Base-by-base conservation (phyloP, 768 basidiomycete genomes). In the Agaricus sinodeliciosus region DNA sequence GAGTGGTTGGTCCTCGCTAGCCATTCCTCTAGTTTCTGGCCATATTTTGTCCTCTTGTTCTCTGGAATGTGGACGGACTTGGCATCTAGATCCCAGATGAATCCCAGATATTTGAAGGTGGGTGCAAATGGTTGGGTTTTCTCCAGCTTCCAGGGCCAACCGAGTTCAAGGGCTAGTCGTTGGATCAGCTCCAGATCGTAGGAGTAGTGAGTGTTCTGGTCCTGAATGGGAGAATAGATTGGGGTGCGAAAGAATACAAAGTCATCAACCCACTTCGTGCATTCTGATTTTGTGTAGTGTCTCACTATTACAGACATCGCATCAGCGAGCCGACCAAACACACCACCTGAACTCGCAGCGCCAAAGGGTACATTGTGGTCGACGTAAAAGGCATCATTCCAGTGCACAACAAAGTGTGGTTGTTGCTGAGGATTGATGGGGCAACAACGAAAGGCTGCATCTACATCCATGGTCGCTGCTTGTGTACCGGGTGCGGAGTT, bases 401-500 rank as follows among this genome's bases (percentile, higher is more conserved):
- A 63, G 1, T 47, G 19, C 6, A 71, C 47, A 2, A 64, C 55
- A 22, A 64, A 60, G 41, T 57, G 62, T 2, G 25, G 51, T 48
- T 66, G 63, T n/a, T 64, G 56, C 0, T 43, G 48, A 0, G 68
- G 71, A 11, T 46, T 53, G 3, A 70, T 65, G 2, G 72, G 72
- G 12, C 65, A 62, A 39, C 59, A 59, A 3, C 67, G 57, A 48
- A 67, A 72, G 5, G 74, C 70, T 0, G 69, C 57, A 28, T 68
- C 64, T 5, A 75, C 63, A 45, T 76, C 72, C 25, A 71, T 65
- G 0, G 70, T 66, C 0, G 72, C 65, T 0, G 62, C 73, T 46
- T 69, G 57, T 0, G 70, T 56, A 9, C 68, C 69, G 0, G 57
- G 54, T 0, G 73, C 73, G 1, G 68, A 63, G 35, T 43, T n/a